Base-by-base conservation (phyloP, 1,284 basidiomycete genomes). In the Tranzscheliella williamsii region DNA sequence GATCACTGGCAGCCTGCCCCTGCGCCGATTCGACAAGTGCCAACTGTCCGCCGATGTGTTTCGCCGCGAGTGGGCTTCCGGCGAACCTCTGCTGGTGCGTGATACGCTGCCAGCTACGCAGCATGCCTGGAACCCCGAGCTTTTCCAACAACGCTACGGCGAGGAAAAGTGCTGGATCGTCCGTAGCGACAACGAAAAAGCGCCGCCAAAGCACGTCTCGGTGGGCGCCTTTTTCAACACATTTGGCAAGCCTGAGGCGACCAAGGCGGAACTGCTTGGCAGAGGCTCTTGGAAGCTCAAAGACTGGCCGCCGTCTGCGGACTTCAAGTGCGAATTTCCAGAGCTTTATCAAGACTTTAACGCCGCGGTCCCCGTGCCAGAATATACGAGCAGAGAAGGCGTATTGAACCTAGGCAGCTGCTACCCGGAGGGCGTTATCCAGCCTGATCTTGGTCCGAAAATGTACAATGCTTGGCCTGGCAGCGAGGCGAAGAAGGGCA, bases 251-350 rank as follows among this genome's bases (percentile, higher is more conserved):
- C 86, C 87, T 44, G 81, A 55, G 81, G 54, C 83, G 72, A 11
- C 80, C 82, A 47, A 80, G 68, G 41, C 82, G 82, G 63, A 27
- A 15, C 23, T 45, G 2, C 43, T 72, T 2, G 63, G 63, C 21
- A 21, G 34, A 9, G 69, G 69, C 16, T 49, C 86, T 79, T 78
- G 87, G 84, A 93, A 93, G 79, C 80, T 95, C 66, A 92, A 94
- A 83, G 93, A 97, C 78, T 96, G 92, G 91, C 93, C 93, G 2
- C 84, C 88, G 0, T 86, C 87, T 2, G 83, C 85, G 3, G 90
- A 93, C 56, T 94, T 96, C 79, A 86, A 86, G 68, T 81, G 82
- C 2, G 84, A 85, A 4, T 91, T 92, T 70, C 92, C 92, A 0
- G 86, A 87, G 54, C 80, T 95, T n/a, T 95, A 86, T 72, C 83